Conservation (phyloP, 2,329 filamentous ascomycete genomes). For the Cladosporium sp. region DNA sequence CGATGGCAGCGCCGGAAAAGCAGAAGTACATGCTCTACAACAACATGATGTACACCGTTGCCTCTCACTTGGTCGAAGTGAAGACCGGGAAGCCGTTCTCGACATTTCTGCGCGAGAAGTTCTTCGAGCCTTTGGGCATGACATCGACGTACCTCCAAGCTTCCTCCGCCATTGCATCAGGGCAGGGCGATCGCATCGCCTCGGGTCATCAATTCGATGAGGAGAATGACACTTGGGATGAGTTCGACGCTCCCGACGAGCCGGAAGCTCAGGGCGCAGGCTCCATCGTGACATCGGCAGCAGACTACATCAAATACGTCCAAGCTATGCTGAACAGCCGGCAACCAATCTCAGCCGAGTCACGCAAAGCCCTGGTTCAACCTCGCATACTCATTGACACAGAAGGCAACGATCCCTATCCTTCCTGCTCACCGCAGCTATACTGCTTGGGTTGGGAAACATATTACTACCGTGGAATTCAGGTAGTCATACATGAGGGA, state of each 20-base stretch:
- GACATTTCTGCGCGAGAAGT: conserved; percentile 42
- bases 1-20: conserved; percentile 47
- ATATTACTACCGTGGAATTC: conserved; percentile 33
- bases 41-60: conserved; percentile 53
- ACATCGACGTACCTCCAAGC: conserved; percentile 42
- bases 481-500: conserved; percentile 36
- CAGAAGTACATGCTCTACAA: conserved; percentile 48
- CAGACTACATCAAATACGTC: conserved; percentile 36
- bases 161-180: conserved; percentile 23
- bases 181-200: conserved; percentile 39
- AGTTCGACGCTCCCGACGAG: conserved; percentile 35
- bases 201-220: conserved; percentile 23
- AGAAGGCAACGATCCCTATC: conserved; percentile 23
- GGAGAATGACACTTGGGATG: conserved; percentile 37
- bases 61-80: conserved; percentile 50
- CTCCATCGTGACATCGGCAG: conserved; percentile 39
- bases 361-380: conserved; percentile 30
- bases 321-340: conserved; percentile 34
- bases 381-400: conserved; percentile 30
- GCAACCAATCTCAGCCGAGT: conserved; percentile 27
- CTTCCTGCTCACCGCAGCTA: conserved; percentile 25
- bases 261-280: conserved; percentile 46
- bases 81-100: conserved; percentile 43
- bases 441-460: conserved; percentile 34
- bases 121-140: conserved; percentile 54